Conservation (phyloP, 164 flowering plant species). For the Sedum album region DNA sequence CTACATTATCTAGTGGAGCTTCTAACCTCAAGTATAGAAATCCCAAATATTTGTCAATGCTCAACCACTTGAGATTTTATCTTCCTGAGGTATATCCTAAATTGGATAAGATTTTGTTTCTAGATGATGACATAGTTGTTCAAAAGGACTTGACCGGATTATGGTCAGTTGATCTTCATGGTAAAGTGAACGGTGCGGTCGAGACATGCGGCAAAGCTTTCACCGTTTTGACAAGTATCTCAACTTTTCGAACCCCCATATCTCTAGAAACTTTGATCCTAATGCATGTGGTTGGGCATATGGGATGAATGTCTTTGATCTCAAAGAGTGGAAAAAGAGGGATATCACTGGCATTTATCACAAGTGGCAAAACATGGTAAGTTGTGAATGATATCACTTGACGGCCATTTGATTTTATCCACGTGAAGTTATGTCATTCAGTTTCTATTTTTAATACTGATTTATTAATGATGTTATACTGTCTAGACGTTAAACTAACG, state of each 20-base stretch:
- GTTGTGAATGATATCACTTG: constrained; percentile 3
- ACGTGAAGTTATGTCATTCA: not conserved
- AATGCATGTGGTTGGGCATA: no score
- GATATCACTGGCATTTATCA: constrained; percentile 97
- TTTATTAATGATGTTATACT: not conserved
- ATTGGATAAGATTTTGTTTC: no score
- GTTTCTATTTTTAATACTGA: not conserved
- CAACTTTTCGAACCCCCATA: no score
- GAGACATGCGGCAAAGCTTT: constrained; percentile 97
- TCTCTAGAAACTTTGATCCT: no score
- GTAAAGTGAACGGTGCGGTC: constrained; percentile 97
- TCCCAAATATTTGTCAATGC: constrained; percentile 93
- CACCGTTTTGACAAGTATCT: constrained; percentile 94
- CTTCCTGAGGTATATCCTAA: no score
- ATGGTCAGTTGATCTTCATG: constrained; percentile 80
- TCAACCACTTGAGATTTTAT: no score
- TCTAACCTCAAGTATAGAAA: constrained; percentile 90
- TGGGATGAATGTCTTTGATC: no score
- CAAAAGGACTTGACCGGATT: constrained; percentile 62
- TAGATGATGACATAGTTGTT: no score
- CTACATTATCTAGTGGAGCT: constrained; percentile 69
- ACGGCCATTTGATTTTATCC: no score
- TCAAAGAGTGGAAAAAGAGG: no score
- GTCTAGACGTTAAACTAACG: not conserved
- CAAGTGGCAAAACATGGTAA: constrained; percentile 96